Base-by-base conservation (phyloP, 2,329 filamentous ascomycete genomes). In the Chrysoporthe austroafricana region DNA sequence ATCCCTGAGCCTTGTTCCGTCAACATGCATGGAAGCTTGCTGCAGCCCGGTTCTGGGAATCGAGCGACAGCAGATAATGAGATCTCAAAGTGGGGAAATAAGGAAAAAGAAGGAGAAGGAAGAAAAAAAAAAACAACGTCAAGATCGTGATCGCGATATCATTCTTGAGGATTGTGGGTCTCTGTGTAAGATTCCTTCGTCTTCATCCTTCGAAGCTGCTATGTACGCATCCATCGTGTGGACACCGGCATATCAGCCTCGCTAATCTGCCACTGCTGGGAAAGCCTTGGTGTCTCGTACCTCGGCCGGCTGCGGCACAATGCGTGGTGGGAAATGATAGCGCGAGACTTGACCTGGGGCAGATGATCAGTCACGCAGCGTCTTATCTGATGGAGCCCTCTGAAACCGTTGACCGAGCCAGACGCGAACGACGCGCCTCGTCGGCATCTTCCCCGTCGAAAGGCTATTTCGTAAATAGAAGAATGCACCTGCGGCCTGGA, bases 21-120 rank as follows among this genome's bases (percentile, higher is more conserved):
- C 36, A 52, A 43, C 42, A 64, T 62, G 59, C 63, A 69, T 61
- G 14, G 44, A 56, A 60, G 63, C 48, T 66, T 66, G 63, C 66
- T 62, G 67, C 39, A 43, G 50, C 52, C 11, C 36, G 54, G 21
- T 34, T 48, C 62, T 39, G 36, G 26, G 36, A 39, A 7, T 39
- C 9, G 36, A 39, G 36, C 9, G 36, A 9, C 36, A 9, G 36
- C 36, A 59, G 36, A 39, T 63, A 21, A 52, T 39, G 39, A 26
- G 39, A 43, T n/a, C 48, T 14, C n/a, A 21, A 34, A 26, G 26
- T 26, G 26, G 26, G 26, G 26, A 26, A 26, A 26, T 26, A 26
- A 26, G 26, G 26, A 26, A 26, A 26, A 26, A 26, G 26, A 26
- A 26, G 26, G 26, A 26, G 26, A 26, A 26, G 2, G 26, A 26